phyloP scores from a whole-genome alignment of 1,139 yeast genomes.

The Pichia sp. region DNA sequence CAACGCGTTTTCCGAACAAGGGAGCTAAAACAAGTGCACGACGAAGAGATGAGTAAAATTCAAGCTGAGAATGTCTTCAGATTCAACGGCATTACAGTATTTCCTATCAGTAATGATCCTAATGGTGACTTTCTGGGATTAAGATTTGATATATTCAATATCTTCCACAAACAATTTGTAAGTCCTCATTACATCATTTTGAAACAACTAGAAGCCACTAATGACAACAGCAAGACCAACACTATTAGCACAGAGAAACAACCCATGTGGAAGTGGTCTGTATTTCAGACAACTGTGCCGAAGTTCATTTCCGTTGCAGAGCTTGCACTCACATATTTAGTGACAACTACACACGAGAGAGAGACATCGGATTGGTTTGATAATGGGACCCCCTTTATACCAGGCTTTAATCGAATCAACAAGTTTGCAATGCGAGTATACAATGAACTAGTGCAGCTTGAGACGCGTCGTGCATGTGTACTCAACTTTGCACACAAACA shows the following conservation, averaged over 20 bases:
- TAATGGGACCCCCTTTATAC: not conserved
- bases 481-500: too few species aligned
- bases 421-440: slow-evolving; percentile 22
- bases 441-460: slow-evolving; percentile 1
- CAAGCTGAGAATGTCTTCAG: slow-evolving; percentile 34
- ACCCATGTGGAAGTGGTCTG: slow-evolving; percentile 27
- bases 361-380: too few species aligned
- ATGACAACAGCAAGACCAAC: too few species aligned
- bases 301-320: slow-evolving; percentile 27
- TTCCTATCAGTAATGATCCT: slow-evolving; percentile 29
- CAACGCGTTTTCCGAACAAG: too few species aligned
- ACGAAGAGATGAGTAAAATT: too few species aligned
- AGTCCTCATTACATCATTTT: slow-evolving; percentile 38
- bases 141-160: slow-evolving; percentile 37
- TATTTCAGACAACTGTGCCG: slow-evolving; percentile 41
- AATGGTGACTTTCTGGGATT: slow-evolving; percentile 32
- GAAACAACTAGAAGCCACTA: too few species aligned
- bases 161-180: slow-evolving; percentile 23
- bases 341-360: too few species aligned
- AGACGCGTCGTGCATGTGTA: too few species aligned
- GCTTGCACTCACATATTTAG: too few species aligned
- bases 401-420: slow-evolving; percentile 8
- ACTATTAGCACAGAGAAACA: too few species aligned
- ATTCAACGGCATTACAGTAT: slow-evolving; percentile 38
- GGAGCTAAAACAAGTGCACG: too few species aligned